Evolutionary conservation across 2,329 filamentous ascomycete species (phyloP).

Genomic region (Fusarium mexicanum): DNA sequence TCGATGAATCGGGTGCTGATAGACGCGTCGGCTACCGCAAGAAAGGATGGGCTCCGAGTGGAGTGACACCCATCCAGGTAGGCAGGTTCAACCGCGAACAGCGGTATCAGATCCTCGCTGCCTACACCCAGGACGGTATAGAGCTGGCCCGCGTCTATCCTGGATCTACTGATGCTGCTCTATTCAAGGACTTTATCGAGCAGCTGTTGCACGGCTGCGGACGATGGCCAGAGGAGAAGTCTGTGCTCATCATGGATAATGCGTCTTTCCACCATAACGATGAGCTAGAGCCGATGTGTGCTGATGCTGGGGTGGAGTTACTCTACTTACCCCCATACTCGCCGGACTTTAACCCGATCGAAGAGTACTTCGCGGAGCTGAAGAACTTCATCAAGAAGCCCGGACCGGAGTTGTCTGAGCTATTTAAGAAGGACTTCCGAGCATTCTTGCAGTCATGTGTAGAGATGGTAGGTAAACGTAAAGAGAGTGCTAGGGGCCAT

Average conservation of each 20-base stretch:
- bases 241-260: too few relatives aligned
- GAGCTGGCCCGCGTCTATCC: too few relatives aligned
- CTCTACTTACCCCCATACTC: conserved; percentile 33
- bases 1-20: too few relatives aligned
- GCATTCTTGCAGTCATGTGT: conserved; percentile 35
- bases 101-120: too few relatives aligned
- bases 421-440: conserved; percentile 29
- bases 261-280: conserved; percentile 12
- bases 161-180: not conserved
- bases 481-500: conserved; percentile 10
- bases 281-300: conserved; percentile 43
- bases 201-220: too few relatives aligned
- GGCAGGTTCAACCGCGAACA: too few relatives aligned
- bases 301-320: conserved; percentile 26
- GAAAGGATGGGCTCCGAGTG: too few relatives aligned
- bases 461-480: conserved; percentile 19
- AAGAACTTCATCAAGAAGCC: conserved; percentile 32
- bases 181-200: too few relatives aligned
- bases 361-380: conserved; percentile 36
- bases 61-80: too few relatives aligned
- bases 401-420: conserved; percentile 16
- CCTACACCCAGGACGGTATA: too few relatives aligned
- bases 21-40: too few relatives aligned
- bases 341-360: conserved; percentile 40
- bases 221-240: too few relatives aligned